Percentiles rank a stretch among this genome's conserved stretches.
Evolutionary conservation across 768 basidiomycete species (phyloP).

Genomic region (Lepiota venenata): DNA sequence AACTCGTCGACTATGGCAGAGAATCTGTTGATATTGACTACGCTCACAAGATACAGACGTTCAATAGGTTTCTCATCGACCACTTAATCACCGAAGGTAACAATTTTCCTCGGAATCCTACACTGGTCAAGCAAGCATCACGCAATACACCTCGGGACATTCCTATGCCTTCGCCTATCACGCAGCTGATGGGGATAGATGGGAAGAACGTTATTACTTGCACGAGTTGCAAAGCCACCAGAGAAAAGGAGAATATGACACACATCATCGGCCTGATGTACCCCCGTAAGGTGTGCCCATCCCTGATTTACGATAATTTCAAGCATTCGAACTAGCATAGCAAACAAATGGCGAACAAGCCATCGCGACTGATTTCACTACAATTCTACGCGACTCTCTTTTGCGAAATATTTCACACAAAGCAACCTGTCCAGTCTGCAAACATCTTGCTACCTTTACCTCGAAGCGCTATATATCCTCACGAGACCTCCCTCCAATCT

Average conservation of each 20-base stretch:
- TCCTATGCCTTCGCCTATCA: slow-evolving; percentile 67
- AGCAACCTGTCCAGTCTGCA: slow-evolving; percentile 83
- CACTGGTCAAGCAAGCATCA: slow-evolving; percentile 32
- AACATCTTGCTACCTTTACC: slow-evolving; percentile 69
- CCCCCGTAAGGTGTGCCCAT: slow-evolving; percentile 65
- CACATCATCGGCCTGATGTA: slow-evolving; percentile 87
- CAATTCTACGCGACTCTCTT: slow-evolving; percentile 71
- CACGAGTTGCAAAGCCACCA: slow-evolving; percentile 63
- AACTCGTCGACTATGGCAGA: slow-evolving; percentile 84
- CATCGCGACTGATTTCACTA: slow-evolving; percentile 49
- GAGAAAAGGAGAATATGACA: slow-evolving; percentile 74
- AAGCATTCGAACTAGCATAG: neutral
- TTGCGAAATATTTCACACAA: slow-evolving; percentile 82
- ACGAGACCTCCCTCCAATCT: slow-evolving; percentile 71
- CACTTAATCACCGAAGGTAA: slow-evolving; percentile 77
- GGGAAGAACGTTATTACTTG: slow-evolving; percentile 77
- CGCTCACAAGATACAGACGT: slow-evolving; percentile 87
- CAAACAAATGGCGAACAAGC: slow-evolving; percentile 4
- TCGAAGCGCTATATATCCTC: slow-evolving; percentile 64
- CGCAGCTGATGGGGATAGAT: slow-evolving; percentile 82
- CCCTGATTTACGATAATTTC: neutral
- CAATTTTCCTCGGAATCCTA: slow-evolving; percentile 55
- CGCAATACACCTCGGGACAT: slow-evolving; percentile 12
- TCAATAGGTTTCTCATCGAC: slow-evolving; percentile 92
- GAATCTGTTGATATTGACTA: slow-evolving; percentile 76